Evolutionary conservation across 2,329 filamentous ascomycete genomes (phyloP).

Genomic region (Thermoascus crustaceus): DNA sequence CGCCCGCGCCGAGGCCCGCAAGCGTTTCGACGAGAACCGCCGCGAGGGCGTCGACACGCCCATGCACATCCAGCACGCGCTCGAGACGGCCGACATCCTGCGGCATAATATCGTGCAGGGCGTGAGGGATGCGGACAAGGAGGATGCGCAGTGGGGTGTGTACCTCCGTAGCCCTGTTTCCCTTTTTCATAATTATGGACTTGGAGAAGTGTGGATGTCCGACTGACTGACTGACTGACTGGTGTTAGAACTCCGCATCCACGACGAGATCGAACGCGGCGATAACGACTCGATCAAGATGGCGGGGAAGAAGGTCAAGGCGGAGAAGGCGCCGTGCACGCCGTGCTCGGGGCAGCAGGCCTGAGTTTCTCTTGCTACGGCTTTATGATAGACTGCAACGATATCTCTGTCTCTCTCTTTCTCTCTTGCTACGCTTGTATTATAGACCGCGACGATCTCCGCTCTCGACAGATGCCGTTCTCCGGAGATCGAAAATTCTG

Average conservation of each 20-base stretch:
- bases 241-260: slow-evolving; percentile 68
- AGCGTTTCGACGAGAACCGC: slow-evolving; percentile 62
- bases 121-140: slow-evolving; percentile 30
- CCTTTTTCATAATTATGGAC: not conserved
- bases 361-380: no score
- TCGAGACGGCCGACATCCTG: slow-evolving; percentile 73
- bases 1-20: slow-evolving; percentile 63
- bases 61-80: slow-evolving; percentile 65
- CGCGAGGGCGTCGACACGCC: slow-evolving; percentile 51
- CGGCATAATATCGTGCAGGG: slow-evolving; percentile 86
- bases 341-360: slow-evolving; percentile 36
- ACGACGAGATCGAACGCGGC: slow-evolving; percentile 81
- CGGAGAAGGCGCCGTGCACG: no score
- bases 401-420: no score
- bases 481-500: no score
- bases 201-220: not conserved
- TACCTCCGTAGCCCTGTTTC: slow-evolving; percentile 4
- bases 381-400: no score
- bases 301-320: slow-evolving; percentile 34
- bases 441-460: no score
- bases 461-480: no score
- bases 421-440: no score
- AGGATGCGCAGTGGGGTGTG: slow-evolving; percentile 30
- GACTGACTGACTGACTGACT: slow-evolving; percentile 7
- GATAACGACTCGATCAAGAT: slow-evolving; percentile 87